Conservation (phyloP, 2,329 filamentous ascomycete genomes). For the Fusarium temperatum region DNA sequence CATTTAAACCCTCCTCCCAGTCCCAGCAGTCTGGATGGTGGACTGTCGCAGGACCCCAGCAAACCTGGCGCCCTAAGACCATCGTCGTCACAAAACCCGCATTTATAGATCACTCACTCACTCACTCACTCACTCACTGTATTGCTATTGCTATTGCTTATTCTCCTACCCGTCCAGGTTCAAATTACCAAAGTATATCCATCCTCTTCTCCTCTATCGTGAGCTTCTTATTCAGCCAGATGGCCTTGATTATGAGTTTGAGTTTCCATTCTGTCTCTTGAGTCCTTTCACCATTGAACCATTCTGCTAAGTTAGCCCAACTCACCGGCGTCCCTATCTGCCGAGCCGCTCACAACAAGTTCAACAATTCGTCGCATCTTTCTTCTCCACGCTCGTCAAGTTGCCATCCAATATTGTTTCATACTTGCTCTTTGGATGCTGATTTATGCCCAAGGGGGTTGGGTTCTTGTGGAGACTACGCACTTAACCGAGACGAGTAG, state of each 20-base stretch:
- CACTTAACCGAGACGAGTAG: conserved; percentile 18
- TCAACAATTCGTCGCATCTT: background rate
- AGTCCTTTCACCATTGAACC: conserved; percentile 3
- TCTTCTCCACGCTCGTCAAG: conserved; percentile 4
- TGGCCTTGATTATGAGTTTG: background rate
- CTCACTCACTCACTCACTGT: background rate
- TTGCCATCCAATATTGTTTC: conserved; percentile 3
- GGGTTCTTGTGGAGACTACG: conserved; percentile 24
- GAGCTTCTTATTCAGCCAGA: conserved; percentile 1
- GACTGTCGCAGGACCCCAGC: conserved; percentile 30
- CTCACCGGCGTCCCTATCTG: background rate
- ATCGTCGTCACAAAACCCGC: conserved; percentile 29
- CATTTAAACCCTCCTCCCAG: conserved; percentile 37
- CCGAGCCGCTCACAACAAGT: background rate
- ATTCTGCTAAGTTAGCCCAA: background rate
- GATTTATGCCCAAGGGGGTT: conserved; percentile 27
- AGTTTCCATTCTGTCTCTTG: conserved; percentile 5
- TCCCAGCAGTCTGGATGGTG: conserved; percentile 33
- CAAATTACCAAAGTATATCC: background rate
- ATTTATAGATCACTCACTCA: conserved; percentile 28
- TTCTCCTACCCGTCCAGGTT: conserved; percentile 3
- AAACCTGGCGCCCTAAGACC: conserved; percentile 22
- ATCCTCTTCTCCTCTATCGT: background rate
- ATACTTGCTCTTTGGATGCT: background rate
- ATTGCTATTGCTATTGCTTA: background rate